Evolutionary conservation across 2,329 filamentous ascomycete genomes (phyloP).

Genomic region (Monilinia laxa): DNA sequence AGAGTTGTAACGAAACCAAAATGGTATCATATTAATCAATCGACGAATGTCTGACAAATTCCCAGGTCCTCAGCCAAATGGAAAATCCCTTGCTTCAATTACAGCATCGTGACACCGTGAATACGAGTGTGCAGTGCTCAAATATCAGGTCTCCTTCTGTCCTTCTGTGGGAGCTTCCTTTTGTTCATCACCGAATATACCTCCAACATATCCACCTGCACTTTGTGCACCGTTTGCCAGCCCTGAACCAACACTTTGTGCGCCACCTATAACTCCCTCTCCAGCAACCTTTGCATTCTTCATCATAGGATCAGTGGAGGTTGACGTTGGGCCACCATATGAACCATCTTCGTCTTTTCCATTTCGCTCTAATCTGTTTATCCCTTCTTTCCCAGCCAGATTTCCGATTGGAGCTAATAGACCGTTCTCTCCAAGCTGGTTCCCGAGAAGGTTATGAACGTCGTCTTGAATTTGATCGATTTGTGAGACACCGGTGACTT

Average conservation of each 20-base stretch:
- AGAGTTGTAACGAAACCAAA: background rate
- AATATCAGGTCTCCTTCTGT: background rate
- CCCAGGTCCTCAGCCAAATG: background rate
- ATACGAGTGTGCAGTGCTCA: background rate
- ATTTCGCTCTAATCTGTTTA: constrained; percentile 63
- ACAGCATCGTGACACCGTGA: background rate
- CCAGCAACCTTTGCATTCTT: constrained; percentile 24
- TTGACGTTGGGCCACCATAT: constrained; percentile 40
- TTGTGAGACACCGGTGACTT: constrained; percentile 63
- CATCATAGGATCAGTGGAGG: constrained; percentile 18
- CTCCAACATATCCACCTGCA: constrained; percentile 25
- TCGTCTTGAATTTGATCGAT: constrained; percentile 23
- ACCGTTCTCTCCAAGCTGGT: constrained; percentile 68
- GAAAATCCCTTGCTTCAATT: background rate
- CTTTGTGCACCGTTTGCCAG: constrained; percentile 26
- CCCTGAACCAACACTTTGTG: constrained; percentile 25
- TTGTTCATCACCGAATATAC: constrained; percentile 26
- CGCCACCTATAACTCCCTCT: constrained; percentile 24
- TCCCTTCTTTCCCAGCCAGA: constrained; percentile 59
- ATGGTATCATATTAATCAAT: constrained; percentile 7
- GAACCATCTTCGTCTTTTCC: constrained; percentile 61
- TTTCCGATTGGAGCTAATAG: constrained; percentile 65
- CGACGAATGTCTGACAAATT: background rate
- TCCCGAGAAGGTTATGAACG: constrained; percentile 39
- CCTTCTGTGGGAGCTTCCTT: background rate